Percentiles rank a stretch among this genome's conserved stretches.
phyloP scores from a whole-genome alignment of 371 early-diverging fungal genomes.

The Rhizopus stolonifer region DNA sequence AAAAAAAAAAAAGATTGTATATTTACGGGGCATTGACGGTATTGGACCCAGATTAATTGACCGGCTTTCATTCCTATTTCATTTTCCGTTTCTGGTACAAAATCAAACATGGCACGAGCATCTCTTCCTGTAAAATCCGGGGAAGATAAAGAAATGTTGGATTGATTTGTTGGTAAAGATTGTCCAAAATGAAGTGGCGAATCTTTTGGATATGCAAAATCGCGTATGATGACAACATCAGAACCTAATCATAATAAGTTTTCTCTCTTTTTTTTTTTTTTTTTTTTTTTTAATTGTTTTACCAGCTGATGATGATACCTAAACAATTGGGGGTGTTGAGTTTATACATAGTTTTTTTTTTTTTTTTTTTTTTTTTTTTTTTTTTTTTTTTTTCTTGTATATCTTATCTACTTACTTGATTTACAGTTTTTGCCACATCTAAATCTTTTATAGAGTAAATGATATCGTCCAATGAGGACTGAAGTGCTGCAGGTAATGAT shows the following conservation, averaged over 20 bases:
- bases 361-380: conserved; percentile 3
- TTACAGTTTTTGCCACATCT: not conserved
- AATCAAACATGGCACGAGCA: conserved; percentile 73
- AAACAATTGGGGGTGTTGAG: too few relatives aligned
- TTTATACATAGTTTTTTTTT: too few relatives aligned
- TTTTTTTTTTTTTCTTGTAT: conserved; percentile 1
- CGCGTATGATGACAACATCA: conserved; percentile 50
- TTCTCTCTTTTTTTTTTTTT: conserved; percentile 5
- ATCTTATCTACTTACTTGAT: not conserved
- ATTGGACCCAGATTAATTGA: conserved; percentile 62
- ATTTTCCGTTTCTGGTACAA: conserved; percentile 66
- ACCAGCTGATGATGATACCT: conserved; percentile 4
- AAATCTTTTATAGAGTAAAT: not conserved
- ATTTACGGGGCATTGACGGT: conserved; percentile 58
- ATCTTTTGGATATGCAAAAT: conserved; percentile 66
- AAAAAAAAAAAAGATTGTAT: too few relatives aligned
- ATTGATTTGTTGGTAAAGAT: conserved; percentile 5
- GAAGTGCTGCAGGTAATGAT: not conserved
- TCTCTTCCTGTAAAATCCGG: conserved; percentile 47
- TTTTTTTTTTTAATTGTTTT: conserved; percentile 1
- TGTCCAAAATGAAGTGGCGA: conserved; percentile 63
- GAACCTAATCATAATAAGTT: not conserved
- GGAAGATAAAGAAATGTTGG: conserved; percentile 23
- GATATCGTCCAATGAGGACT: not conserved
- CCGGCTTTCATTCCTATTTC: conserved; percentile 68